A percentile compares a stretch with the other conserved stretches of the same genome.
These are phyloP conservation scores for Pisolithus marmoratus DNA, from an alignment of 768 basidiomycete genomes.

Conservation along the genomic window DNA sequence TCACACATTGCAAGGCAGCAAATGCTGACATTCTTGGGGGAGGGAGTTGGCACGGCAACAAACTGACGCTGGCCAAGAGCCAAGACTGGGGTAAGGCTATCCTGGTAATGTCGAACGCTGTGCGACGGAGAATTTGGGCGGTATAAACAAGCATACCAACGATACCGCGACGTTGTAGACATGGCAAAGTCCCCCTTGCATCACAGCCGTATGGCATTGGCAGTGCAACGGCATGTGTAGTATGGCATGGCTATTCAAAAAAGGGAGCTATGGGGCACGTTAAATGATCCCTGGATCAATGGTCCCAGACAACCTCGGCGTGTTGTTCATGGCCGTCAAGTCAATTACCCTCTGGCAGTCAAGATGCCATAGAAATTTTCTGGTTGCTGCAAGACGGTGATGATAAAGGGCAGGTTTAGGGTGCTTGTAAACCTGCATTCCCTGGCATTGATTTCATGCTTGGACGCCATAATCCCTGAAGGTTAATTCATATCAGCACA, in stretches of 20 bases:
- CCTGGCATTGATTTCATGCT: constrained; percentile 84
- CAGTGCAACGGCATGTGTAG: constrained; percentile 92
- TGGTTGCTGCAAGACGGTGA: background rate
- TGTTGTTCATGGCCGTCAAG: constrained; percentile 89
- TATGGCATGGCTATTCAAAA: constrained; percentile 77
- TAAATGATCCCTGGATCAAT: background rate
- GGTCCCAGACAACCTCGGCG: constrained; percentile 69
- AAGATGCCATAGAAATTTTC: background rate
- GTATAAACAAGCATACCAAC: constrained; percentile 88
- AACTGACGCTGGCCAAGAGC: background rate
- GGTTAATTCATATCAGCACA: background rate
- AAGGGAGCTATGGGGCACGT: background rate
- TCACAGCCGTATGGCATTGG: constrained; percentile 78
- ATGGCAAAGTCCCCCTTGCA: constrained; percentile 72
- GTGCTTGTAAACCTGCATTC: constrained; percentile 89
- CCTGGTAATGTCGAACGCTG: background rate
- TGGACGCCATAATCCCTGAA: constrained; percentile 85
- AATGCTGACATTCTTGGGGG: background rate
- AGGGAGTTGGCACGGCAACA: background rate
- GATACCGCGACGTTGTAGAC: constrained; percentile 88
- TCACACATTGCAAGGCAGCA: background rate
- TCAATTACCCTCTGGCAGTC: constrained; percentile 24
- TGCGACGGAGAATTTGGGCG: constrained; percentile 15
- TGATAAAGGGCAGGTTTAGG: constrained; percentile 51
- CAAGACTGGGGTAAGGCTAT: background rate